Evolutionary conservation across 2,329 filamentous ascomycete genomes (phyloP).

Genomic region (Dactylellina parvicollis): DNA sequence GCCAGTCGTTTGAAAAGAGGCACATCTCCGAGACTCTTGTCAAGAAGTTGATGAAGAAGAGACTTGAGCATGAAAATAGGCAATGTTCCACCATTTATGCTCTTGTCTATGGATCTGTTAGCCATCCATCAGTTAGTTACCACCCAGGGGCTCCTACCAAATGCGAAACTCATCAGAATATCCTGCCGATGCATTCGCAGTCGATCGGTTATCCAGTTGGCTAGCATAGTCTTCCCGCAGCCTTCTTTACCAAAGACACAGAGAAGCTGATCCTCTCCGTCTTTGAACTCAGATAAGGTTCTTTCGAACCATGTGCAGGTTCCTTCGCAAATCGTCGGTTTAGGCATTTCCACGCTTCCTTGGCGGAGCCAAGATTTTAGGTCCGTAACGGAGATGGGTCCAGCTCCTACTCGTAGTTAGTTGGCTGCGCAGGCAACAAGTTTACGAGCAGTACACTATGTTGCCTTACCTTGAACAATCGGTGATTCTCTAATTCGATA

Average conservation of each 20-base stretch:
- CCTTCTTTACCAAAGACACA: conserved; percentile 27
- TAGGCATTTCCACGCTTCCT: conserved; percentile 12
- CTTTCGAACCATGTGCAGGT: conserved; percentile 51
- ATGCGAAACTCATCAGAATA: conserved; percentile 34
- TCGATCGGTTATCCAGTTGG: conserved; percentile 36
- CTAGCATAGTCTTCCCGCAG: conserved; percentile 40
- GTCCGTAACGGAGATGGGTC: conserved; percentile 24
- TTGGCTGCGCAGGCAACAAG: neutral
- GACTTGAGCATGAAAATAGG: conserved; percentile 31
- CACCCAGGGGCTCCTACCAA: conserved; percentile 19
- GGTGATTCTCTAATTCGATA: conserved; percentile 29
- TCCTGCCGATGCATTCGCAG: conserved; percentile 34
- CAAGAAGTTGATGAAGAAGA: conserved; percentile 26
- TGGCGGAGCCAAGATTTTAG: conserved; percentile 45
- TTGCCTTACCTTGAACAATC: conserved; percentile 29
- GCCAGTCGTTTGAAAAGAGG: conserved; percentile 37
- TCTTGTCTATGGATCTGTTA: conserved; percentile 10
- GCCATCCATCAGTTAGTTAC: neutral
- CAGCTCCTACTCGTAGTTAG: conserved; percentile 8
- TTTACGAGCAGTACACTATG: no score
- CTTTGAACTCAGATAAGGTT: conserved; percentile 34
- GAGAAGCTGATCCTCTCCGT: conserved; percentile 42
- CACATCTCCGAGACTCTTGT: conserved; percentile 38
- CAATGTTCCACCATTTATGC: conserved; percentile 6
- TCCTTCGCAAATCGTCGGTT: conserved; percentile 37